Conservation (phyloP, 2,329 filamentous ascomycete genomes). For the Dothideomycetes sp. region DNA sequence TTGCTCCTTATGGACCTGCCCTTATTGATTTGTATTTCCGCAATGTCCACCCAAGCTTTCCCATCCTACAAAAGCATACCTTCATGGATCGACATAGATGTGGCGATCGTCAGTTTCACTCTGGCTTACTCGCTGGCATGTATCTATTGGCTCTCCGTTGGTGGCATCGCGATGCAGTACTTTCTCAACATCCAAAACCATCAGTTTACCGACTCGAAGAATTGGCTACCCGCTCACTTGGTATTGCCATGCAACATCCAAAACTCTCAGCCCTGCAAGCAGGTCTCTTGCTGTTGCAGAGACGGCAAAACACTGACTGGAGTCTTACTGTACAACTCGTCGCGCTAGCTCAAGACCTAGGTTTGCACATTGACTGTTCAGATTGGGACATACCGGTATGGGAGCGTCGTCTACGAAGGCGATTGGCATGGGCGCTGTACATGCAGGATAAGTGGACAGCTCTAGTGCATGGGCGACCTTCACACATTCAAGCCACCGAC, state of each 20-base stretch:
- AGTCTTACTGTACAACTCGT: constrained; percentile 80
- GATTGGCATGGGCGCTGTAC: constrained; percentile 82
- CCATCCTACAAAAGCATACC: constrained; percentile 71
- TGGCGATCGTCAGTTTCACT: constrained; percentile 64
- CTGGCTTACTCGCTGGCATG: constrained; percentile 67
- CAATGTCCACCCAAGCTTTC: constrained; percentile 70
- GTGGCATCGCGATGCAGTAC: constrained; percentile 66
- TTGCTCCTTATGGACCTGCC: constrained; percentile 66
- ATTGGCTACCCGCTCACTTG: constrained; percentile 62
- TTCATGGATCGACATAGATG: constrained; percentile 71
- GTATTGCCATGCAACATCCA: constrained; percentile 68
- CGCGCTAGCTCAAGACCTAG: constrained; percentile 77
- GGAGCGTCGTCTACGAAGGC: constrained; percentile 76
- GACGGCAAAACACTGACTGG: constrained; percentile 71
- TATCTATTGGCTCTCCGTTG: constrained; percentile 82
- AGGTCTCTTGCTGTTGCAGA: constrained; percentile 63
- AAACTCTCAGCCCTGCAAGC: constrained; percentile 76
- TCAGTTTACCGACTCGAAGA: constrained; percentile 66
- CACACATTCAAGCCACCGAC: constrained; percentile 60
- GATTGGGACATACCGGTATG: constrained; percentile 79
- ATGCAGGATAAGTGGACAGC: constrained; percentile 94
- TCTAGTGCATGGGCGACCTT: constrained; percentile 74
- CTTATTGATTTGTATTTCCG: constrained; percentile 75
- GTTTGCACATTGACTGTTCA: constrained; percentile 78
- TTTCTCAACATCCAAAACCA: constrained; percentile 56